These are phyloP conservation scores for Aspergillus cavernicola DNA, from an alignment of 495 filamentous ascomycete species.

Conservation along the genomic window DNA sequence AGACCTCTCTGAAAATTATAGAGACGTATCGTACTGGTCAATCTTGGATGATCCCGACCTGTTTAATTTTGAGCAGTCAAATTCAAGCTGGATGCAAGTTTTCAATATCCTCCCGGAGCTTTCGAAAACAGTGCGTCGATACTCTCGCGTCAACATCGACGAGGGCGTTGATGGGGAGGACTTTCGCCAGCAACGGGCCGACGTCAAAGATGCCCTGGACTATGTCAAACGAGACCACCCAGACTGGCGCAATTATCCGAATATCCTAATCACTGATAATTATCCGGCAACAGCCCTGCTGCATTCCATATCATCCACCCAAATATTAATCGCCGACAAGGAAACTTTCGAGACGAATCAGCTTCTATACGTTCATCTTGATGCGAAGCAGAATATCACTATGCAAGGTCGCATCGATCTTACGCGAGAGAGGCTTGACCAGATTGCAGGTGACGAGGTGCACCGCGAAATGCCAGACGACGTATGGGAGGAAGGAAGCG, in stretches of 20 bases:
- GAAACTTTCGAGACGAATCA: neutral
- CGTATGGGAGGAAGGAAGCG: neutral
- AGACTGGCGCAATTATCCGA: neutral
- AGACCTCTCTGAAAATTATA: slow-evolving; percentile 1
- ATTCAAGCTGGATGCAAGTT: slow-evolving; percentile 3
- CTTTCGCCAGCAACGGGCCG: neutral
- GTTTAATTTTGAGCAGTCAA: slow-evolving; percentile 5
- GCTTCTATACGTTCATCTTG: neutral
- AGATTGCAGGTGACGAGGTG: neutral
- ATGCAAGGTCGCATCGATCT: neutral
- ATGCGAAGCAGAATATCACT: neutral
- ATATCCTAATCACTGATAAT: neutral
- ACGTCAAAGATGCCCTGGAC: neutral
- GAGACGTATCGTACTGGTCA: slow-evolving; percentile 10
- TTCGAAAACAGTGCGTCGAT: neutral
- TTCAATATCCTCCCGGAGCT: slow-evolving; percentile 11
- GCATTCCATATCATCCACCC: neutral
- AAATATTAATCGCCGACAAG: neutral
- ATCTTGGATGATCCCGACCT: slow-evolving; percentile 9
- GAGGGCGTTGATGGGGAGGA: neutral
- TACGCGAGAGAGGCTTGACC: neutral
- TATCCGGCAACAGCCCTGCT: neutral
- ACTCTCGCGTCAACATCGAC: neutral
- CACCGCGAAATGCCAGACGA: neutral
- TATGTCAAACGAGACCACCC: neutral